Base-by-base conservation (phyloP, 2,329 filamentous ascomycete species). In the Aspergillus texensis region DNA sequence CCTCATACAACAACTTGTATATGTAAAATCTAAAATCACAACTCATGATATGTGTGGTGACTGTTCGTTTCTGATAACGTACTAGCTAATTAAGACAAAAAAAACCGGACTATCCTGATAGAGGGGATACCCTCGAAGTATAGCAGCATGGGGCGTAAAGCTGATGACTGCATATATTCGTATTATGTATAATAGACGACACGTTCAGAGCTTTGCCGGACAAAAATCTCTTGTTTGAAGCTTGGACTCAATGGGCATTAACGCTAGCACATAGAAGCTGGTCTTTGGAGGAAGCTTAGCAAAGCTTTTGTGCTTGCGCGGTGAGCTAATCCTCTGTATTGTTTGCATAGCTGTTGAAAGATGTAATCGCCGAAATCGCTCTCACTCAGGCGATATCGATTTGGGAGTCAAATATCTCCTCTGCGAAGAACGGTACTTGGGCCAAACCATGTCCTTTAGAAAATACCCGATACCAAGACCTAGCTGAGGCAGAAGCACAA, bases 401-500 rank as follows among this genome's bases (percentile, higher is more conserved):
- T 19, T 21, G 19, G 60, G 48, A 43, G 57, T 54, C 19, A 30
- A 14, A 16, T 30, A 45, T 56, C 36, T 64, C 24, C 32, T 43
- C 26, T 65, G 66, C 39, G 64, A 52, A 57, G 32, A 41, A 26
- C 60, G 62, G 36, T 69, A 71, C 36, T 68, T 61, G 24, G 64
- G 64, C 67, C 69, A 70, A 34, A 70, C 62, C 63, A 70, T 68
- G 30, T 70, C 55, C 34, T 69, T 71, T 48, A 70, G 39, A 16
- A 68, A 63, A 10, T 62, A 62, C 19, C 61, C 66, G 45, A 70
- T 68, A 11, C 65, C 66, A 28, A 71, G 65, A 19, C 68, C 66
- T 12, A 68, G 30, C 19, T 58, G 52, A 9, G 60, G 34, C 30
- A 71, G 34, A 30, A 46, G 28, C 63, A 63, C 63, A 36, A 70